Evolutionary conservation across 2,329 filamentous ascomycete genomes (phyloP), one percentile per base, ranked within the genome.

Genomic region (Fusarium marasasianum): DNA sequence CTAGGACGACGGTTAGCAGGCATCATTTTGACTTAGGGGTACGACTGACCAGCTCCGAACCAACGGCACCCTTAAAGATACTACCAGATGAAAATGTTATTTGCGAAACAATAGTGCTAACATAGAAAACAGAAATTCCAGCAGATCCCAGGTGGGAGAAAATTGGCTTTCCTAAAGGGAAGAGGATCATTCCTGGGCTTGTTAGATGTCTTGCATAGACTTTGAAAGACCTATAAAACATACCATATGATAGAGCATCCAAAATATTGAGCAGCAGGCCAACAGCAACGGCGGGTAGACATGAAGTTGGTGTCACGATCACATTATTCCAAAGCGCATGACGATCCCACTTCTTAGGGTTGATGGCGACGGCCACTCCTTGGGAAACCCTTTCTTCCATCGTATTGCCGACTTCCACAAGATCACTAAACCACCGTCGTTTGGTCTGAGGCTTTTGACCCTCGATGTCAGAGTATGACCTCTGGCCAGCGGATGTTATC

Each of bases 51-150:
- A 99, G 92, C 82, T 99, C 96, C 6, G 96, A 98, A 10, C 96
- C 96, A 67, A 99, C 91, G 8, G 94, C 95, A 22, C 96, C 96
- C 75, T 90, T 92, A 84, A 99, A 99, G 40, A 94, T 91, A 78
- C 95, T 98, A 2, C 94, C 93, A 26, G 88, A 88, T 1, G 96
- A 98, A 81, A 96, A 98, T 22, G 94, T 93, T 58, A 99, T 83
- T 81, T 99, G 96, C 0, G 96, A 93, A 45, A 98, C 89, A 72
- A 99, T 98, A 65, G 95, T 98, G 87, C 95, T 98, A 76, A 99
- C 94, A 81, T 98, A 99, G 84, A 98, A 99, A 83, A 99, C 98
- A 2, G 96, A 98, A 63, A 99, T 98, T 31, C 96, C 96, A 64
- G 98, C 96, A 2, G 96, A 92, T 4, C 96, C 96, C 12, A 98